Base-by-base conservation (phyloP, 2,329 filamentous ascomycete genomes). In the Rutstroemia sydowiana region DNA sequence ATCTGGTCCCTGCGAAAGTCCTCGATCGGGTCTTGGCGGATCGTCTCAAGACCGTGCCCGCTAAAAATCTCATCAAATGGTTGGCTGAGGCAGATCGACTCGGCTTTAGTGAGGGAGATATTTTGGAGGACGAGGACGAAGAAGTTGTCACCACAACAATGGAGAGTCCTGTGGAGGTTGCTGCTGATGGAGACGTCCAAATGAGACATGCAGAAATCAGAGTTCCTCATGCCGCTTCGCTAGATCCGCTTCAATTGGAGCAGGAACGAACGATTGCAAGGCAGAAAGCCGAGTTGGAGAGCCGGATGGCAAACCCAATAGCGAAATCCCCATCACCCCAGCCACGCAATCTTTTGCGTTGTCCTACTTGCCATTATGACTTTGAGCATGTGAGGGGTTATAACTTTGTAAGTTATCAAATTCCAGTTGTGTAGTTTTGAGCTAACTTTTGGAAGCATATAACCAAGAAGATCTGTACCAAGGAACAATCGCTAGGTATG, bases 21-120 rank as follows among this genome's bases (percentile, higher is more conserved):
- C 36, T 63, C n/a, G 61, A 65, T 36, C 36, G 55, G 42, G 40
- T 54, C 2, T 16, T 61, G 9, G 48, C 36, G 3, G 41, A 58
- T 20, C 54, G 59, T 5, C 23, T 65, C 2, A 58, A 60, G 42
- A 51, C 37, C n/a, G 56, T 58, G 26, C 51, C 58, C 11, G 61
- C 57, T 1, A 58, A 54, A 42, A 45, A 56, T 8, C 49, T 66
- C 2, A 56, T 64, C 23, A 51, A 45, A 30, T 63, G 59, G 61
- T 49, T 66, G 11, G 60, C 60, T 32, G 44, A 55, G 34, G 59
- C 50, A 7, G 52, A 58, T 16, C 48, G 64, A 43, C 53, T 66
- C n/a, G 64, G 64, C 2, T 66, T 58, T 30, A 56, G 48, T 18
- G n/a, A 46, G 8, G 59, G 64, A 8, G 63, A 66, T 48, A 57